Evolutionary conservation across 257 asterid species (phyloP), one percentile per base, ranked within the genome.

Genomic region (Rehmannia glutinosa): DNA sequence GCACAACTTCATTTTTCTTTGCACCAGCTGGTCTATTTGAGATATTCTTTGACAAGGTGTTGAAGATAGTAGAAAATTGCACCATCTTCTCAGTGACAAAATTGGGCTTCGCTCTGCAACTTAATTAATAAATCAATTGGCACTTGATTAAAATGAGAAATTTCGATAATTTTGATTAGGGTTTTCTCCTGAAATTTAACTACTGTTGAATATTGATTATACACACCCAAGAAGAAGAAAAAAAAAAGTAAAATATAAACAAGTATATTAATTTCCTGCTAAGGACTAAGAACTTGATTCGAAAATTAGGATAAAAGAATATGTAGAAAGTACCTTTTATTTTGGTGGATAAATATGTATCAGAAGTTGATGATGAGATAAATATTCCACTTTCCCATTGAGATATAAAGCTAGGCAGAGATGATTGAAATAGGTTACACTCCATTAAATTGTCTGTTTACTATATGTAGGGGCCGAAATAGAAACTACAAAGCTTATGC

Each of bases 51-150:
- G 90, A 83, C 53, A 86, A 72, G 12, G 81, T 70, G 63, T 74
- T 80, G 78, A 88, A 83, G 65, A 91, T 51, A 30, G 78, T 58
- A 28, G 77, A 59, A 4, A 91, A 72, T 64, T 88, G 95, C 75
- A 80, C 97, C 97, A 91, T 91, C 73, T 72, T 53, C 63, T 57
- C 45, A 23, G 6, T 8, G 33, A 12, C 56, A 36, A 17, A 21
- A 52, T 38, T 61, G 46, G 20, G 42, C 69, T 69, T 54, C 8
- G 41, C 69, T 41, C 76, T 69, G 74, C 70, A 55, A 49, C 32
- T 69, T n/a, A 41, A 4, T 41, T n/a, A 49, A 47, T 71, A 15
- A 47, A 2, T 39, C 62, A 51, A 45, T 45, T 15, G 36, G 19
- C 3, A 45, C 21, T 46, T 51, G 51, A 58, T 15, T 42, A 69